Percentiles rank a stretch among this genome's conserved stretches.
These are phyloP conservation scores for Magnolia officinalis DNA, from an alignment of 164 flowering plant species.

Conservation along the genomic window DNA sequence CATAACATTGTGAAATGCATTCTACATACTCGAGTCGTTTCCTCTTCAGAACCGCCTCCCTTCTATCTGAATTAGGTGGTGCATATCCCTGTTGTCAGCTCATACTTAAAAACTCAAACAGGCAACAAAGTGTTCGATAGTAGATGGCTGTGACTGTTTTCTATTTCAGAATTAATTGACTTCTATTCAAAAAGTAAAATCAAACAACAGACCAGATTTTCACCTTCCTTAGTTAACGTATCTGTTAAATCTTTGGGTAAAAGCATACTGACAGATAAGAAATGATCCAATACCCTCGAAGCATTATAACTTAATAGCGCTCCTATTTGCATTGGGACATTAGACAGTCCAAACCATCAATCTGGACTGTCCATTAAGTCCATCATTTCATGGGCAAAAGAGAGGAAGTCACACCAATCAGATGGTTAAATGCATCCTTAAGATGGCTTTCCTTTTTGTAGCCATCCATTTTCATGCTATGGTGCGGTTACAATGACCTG, in stretches of 20 bases:
- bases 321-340: too few relatives aligned
- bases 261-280: not conserved
- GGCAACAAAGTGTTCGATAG: constrained; percentile 12
- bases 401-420: too few relatives aligned
- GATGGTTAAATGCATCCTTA: too few relatives aligned
- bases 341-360: too few relatives aligned
- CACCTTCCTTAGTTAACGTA: not conserved
- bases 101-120: constrained; percentile 47
- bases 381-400: too few relatives aligned
- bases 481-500: too few relatives aligned
- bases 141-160: not conserved
- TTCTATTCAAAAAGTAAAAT: not conserved
- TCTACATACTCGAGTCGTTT: constrained; percentile 92
- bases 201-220: not conserved
- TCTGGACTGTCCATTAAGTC: too few relatives aligned
- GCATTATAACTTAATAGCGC: too few relatives aligned
- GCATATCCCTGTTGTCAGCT: constrained; percentile 99
- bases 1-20: constrained; percentile 82
- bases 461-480: too few relatives aligned
- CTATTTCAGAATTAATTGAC: not conserved
- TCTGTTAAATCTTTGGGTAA: not conserved
- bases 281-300: too few relatives aligned
- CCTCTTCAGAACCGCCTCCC: constrained; percentile 86
- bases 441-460: too few relatives aligned
- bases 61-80: constrained; percentile 99